Conservation (phyloP, 805 yeast genomes). For the Metschnikowia vanudenii region DNA sequence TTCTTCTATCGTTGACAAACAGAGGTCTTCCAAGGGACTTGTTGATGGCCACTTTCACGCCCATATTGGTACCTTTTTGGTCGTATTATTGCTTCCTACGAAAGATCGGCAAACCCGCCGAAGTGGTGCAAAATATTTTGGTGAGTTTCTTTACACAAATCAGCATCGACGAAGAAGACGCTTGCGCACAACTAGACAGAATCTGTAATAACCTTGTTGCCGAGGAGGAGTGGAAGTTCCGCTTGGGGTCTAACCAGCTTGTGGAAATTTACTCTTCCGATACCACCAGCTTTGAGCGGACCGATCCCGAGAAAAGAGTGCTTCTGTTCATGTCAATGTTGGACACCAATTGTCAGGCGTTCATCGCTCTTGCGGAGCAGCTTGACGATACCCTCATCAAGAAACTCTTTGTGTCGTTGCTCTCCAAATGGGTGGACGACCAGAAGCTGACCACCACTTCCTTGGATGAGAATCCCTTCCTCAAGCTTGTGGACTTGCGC, state of each 20-base stretch:
- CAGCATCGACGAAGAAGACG: slow-evolving; percentile 17
- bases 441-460: slow-evolving; percentile 10
- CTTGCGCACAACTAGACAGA: slow-evolving; percentile 24
- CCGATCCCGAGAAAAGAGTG: slow-evolving; percentile 27
- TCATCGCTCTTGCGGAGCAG: slow-evolving; percentile 45
- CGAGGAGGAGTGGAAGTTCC: slow-evolving; percentile 40
- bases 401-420: slow-evolving; percentile 46
- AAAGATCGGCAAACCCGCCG: slow-evolving; percentile 28
- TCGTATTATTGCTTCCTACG: slow-evolving; percentile 41
- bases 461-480: slow-evolving; percentile 46
- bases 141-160: slow-evolving; percentile 34
- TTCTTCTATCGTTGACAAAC: slow-evolving; percentile 59
- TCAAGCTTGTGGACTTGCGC: slow-evolving; percentile 57
- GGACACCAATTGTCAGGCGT: slow-evolving; percentile 27
- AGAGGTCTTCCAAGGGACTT: slow-evolving; percentile 29
- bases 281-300: not conserved
- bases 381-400: slow-evolving; percentile 49
- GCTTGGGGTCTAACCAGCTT: slow-evolving; percentile 41
- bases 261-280: slow-evolving; percentile 26
- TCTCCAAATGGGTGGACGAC: slow-evolving; percentile 59
- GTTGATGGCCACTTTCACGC: slow-evolving; percentile 25
- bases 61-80: slow-evolving; percentile 43
- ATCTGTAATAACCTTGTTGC: slow-evolving; percentile 34
- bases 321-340: slow-evolving; percentile 27
- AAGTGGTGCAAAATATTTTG: slow-evolving; percentile 37